phyloP scores from a whole-genome alignment of 2,329 filamentous ascomycete species.

The Tolypocladium amazonense region DNA sequence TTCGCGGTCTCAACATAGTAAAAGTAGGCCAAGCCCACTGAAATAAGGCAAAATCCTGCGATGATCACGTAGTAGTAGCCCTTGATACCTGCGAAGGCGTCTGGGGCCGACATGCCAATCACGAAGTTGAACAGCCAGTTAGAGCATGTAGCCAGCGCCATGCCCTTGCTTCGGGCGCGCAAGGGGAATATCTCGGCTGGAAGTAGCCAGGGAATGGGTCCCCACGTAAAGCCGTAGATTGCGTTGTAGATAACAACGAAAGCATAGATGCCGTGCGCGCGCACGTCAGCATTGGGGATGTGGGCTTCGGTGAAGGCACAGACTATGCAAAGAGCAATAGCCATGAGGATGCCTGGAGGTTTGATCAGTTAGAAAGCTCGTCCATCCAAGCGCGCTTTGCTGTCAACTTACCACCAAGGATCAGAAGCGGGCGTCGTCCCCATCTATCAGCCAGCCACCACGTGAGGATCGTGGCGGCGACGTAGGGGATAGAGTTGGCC shows the following conservation, averaged over 20 bases:
- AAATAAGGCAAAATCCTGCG: conserved; percentile 24
- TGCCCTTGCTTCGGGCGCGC: conserved; percentile 26
- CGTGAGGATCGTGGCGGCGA: conserved; percentile 24
- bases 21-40: background rate
- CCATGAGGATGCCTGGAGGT: background rate
- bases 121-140: conserved; percentile 24
- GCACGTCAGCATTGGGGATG: background rate
- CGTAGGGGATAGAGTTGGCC: conserved; percentile 27
- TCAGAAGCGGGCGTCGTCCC: conserved; percentile 26
- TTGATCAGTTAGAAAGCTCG: background rate
- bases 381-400: background rate
- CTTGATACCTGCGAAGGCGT: conserved; percentile 28
- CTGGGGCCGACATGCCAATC: conserved; percentile 26
- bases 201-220: conserved; percentile 27
- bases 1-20: background rate
- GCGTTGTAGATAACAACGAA: background rate
- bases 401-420: conserved; percentile 9
- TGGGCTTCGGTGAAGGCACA: background rate
- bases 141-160: conserved; percentile 25
- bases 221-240: conserved; percentile 16
- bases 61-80: conserved; percentile 31
- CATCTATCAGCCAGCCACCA: conserved; percentile 29
- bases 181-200: conserved; percentile 20
- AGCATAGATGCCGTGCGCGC: background rate
- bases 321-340: background rate